Conservation (phyloP, 495 filamentous ascomycete genomes). For the Aspergillus campestris region DNA sequence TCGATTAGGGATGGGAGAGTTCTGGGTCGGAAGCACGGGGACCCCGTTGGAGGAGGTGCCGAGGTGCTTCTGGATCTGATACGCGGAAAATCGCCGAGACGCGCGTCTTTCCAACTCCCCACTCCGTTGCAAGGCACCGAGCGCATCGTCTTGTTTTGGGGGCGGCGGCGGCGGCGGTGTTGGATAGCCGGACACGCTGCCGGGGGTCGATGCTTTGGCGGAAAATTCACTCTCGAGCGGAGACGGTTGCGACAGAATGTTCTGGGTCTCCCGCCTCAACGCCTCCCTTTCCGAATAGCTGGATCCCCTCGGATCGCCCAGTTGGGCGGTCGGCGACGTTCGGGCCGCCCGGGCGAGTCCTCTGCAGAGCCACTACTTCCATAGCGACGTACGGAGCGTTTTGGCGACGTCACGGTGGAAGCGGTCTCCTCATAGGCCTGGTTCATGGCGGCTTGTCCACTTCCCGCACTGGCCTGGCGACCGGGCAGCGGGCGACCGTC, state of each 20-base stretch:
- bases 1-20: constrained; percentile 79
- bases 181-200: constrained; percentile 30
- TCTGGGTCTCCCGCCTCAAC: constrained; percentile 44
- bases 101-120: constrained; percentile 90
- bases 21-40: constrained; percentile 78
- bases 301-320: constrained; percentile 17
- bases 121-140: constrained; percentile 82
- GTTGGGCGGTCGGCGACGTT: constrained; percentile 29
- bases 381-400: constrained; percentile 37
- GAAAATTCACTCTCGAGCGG: constrained; percentile 42
- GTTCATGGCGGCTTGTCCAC: constrained; percentile 53
- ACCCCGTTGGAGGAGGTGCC: constrained; percentile 73
- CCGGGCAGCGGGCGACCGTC: constrained; percentile 39
- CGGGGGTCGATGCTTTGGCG: constrained; percentile 33
- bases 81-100: constrained; percentile 85
- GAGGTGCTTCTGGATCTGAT: constrained; percentile 90
- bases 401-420: constrained; percentile 26
- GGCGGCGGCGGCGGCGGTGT: constrained; percentile 69
- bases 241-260: constrained; percentile 46
- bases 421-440: constrained; percentile 57
- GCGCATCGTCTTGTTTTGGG: constrained; percentile 78
- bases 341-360: constrained; percentile 36
- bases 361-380: constrained; percentile 42
- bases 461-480: constrained; percentile 61
- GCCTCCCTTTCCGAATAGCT: constrained; percentile 34